Percentiles rank a stretch among this genome's conserved stretches.
These are phyloP conservation scores for Aspergillus bridgeri DNA, from an alignment of 495 filamentous ascomycete species.

Conservation along the genomic window DNA sequence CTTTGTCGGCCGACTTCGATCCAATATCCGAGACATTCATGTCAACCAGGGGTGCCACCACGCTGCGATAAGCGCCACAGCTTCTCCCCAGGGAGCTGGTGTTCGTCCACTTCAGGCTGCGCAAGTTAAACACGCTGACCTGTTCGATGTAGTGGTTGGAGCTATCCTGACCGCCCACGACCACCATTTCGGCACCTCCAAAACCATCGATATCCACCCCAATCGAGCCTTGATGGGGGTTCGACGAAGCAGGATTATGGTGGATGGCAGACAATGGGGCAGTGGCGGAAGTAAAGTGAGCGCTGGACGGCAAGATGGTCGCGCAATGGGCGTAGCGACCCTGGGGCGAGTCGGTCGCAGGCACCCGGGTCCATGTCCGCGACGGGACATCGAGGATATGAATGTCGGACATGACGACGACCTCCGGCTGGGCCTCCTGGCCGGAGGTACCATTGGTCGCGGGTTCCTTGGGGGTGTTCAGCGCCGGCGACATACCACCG, in stretches of 20 bases:
- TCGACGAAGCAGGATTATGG: constrained; percentile 75
- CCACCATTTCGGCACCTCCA: constrained; percentile 94
- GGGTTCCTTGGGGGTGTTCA: constrained; percentile 42
- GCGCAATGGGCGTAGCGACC: constrained; percentile 97
- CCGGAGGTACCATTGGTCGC: constrained; percentile 36
- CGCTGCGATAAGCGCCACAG: constrained; percentile 93
- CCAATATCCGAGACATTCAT: constrained; percentile 73
- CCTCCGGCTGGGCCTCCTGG: constrained; percentile 75
- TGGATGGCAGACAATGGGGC: constrained; percentile 82
- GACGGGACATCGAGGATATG: constrained; percentile 91
- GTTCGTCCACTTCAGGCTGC: constrained; percentile 93
- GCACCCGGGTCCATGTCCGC: constrained; percentile 79
- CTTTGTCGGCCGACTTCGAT: constrained; percentile 34
- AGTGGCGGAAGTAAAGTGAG: constrained; percentile 75
- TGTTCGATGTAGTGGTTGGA: constrained; percentile 99
- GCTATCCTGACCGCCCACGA: constrained; percentile 93
- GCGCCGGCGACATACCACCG: constrained; percentile 90
- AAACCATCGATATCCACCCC: constrained; percentile 84
- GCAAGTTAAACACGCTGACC: constrained; percentile 94
- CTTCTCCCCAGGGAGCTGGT: constrained; percentile 79
- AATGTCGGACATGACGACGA: constrained; percentile 97
- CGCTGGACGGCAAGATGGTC: constrained; percentile 83
- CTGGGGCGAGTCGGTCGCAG: constrained; percentile 77
- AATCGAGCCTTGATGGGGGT: constrained; percentile 78
- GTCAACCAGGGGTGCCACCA: constrained; percentile 77